These are phyloP conservation scores for Termitomyces sp. DNA, from an alignment of 768 basidiomycete genomes.

Conservation along the genomic window DNA sequence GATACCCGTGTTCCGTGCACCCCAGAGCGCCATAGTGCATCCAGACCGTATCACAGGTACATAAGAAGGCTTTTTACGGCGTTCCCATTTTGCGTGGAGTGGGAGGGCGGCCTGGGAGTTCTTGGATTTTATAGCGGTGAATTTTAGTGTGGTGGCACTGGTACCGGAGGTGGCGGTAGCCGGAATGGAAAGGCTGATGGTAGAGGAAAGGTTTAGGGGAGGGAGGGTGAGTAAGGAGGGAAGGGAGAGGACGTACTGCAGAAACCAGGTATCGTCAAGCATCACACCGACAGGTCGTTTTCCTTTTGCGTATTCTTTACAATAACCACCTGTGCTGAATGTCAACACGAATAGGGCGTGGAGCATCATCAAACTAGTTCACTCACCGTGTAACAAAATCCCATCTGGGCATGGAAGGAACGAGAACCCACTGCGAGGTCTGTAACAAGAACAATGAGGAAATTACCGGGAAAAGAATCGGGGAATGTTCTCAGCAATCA, in stretches of 20 bases:
- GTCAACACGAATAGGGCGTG: neutral
- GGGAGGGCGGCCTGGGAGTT: slow-evolving; percentile 30
- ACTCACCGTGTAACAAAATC: slow-evolving; percentile 69
- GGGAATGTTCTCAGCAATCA: too few species aligned
- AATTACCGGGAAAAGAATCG: too few species aligned
- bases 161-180: neutral
- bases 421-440: slow-evolving; percentile 78
- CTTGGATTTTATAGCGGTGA: slow-evolving; percentile 23
- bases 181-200: neutral
- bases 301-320: slow-evolving; percentile 84
- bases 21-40: slow-evolving; percentile 85
- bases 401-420: slow-evolving; percentile 77
- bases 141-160: neutral
- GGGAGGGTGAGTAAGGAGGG: neutral
- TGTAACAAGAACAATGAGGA: slow-evolving; percentile 16
- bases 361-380: too few species aligned
- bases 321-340: slow-evolving; percentile 65
- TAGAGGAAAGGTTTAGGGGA: neutral
- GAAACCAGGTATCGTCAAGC: slow-evolving; percentile 86
- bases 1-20: slow-evolving; percentile 58
- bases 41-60: slow-evolving; percentile 72
- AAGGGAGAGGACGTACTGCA: slow-evolving; percentile 43
- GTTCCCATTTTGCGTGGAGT: slow-evolving; percentile 76
- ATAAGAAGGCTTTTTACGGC: slow-evolving; percentile 63
- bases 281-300: slow-evolving; percentile 83